Conservation (phyloP, 1,284 basidiomycete species). For the Naganishia sp. region DNA sequence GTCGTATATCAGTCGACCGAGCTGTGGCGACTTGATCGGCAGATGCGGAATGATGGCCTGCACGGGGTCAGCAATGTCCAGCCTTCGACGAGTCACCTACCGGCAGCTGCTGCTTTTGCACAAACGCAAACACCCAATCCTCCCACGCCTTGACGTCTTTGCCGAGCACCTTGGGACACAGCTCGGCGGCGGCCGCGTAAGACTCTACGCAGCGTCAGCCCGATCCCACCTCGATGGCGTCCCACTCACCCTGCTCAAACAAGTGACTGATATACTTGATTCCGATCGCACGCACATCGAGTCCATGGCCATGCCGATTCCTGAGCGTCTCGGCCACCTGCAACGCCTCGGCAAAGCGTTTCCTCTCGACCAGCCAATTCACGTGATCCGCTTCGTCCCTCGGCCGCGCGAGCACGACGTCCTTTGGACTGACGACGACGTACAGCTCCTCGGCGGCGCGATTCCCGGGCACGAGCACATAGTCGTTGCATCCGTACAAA, state of each 20-base stretch:
- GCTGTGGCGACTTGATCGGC: constrained; percentile 76
- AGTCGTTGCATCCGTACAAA: constrained; percentile 90
- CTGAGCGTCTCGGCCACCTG: constrained; percentile 71
- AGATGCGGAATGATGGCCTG: constrained; percentile 86
- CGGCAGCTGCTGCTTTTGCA: constrained; percentile 76
- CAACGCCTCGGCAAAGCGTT: constrained; percentile 85
- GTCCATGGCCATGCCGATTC: constrained; percentile 53
- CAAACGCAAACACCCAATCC: constrained; percentile 90
- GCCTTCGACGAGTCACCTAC: constrained; percentile 54
- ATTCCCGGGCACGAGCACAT: constrained; percentile 62
- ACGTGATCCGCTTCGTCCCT: constrained; percentile 89
- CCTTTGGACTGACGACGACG: constrained; percentile 84
- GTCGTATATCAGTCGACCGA: constrained; percentile 86
- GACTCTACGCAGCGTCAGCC: constrained; percentile 60
- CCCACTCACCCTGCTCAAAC: constrained; percentile 65
- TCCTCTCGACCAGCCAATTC: constrained; percentile 84
- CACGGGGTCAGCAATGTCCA: background rate
- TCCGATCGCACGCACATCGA: constrained; percentile 75
- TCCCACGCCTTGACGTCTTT: constrained; percentile 84
- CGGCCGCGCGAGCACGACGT: constrained; percentile 79
- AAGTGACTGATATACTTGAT: constrained; percentile 80
- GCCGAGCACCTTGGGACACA: constrained; percentile 85
- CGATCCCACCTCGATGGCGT: background rate
- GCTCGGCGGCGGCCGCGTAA: constrained; percentile 75
- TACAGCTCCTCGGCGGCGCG: constrained; percentile 52